Evolutionary conservation across 2,329 filamentous ascomycete genomes (phyloP).

Genomic region (Ambrosiella xylebori): DNA sequence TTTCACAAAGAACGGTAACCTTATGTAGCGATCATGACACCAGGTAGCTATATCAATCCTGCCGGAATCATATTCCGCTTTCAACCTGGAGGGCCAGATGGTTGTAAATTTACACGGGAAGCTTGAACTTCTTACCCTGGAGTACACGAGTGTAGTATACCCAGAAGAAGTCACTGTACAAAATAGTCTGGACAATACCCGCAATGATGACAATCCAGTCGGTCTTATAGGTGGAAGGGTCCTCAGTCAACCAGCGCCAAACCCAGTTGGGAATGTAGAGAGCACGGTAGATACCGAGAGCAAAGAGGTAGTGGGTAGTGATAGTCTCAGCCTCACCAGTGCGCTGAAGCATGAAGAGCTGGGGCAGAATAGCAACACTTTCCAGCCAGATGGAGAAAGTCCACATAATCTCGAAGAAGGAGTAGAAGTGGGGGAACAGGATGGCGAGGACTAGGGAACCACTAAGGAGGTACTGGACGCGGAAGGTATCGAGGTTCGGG

Average conservation of each 20-base stretch:
- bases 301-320: slow-evolving; percentile 93
- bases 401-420: slow-evolving; percentile 74
- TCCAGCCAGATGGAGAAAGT: slow-evolving; percentile 98
- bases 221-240: slow-evolving; percentile 39
- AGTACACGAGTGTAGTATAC: slow-evolving; percentile 96
- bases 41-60: too few species aligned
- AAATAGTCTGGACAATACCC: slow-evolving; percentile 77
- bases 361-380: slow-evolving; percentile 86
- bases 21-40: too few species aligned
- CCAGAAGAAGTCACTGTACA: slow-evolving; percentile 99
- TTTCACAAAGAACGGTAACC: too few species aligned
- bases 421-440: slow-evolving; percentile 74
- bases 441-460: slow-evolving; percentile 64
- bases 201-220: slow-evolving; percentile 81
- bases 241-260: slow-evolving; percentile 67
- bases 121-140: slow-evolving; percentile 76
- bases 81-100: neutral
- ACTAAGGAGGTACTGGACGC: slow-evolving; percentile 81
- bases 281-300: slow-evolving; percentile 75
- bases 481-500: slow-evolving; percentile 92
- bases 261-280: slow-evolving; percentile 99
- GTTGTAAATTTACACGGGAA: slow-evolving; percentile 48
- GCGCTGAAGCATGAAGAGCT: slow-evolving; percentile 94
- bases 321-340: slow-evolving; percentile 99
- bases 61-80: too few species aligned